Evolutionary conservation across 306 rosid genomes (phyloP).

Genomic region (Herpetospermum pedunculosum): DNA sequence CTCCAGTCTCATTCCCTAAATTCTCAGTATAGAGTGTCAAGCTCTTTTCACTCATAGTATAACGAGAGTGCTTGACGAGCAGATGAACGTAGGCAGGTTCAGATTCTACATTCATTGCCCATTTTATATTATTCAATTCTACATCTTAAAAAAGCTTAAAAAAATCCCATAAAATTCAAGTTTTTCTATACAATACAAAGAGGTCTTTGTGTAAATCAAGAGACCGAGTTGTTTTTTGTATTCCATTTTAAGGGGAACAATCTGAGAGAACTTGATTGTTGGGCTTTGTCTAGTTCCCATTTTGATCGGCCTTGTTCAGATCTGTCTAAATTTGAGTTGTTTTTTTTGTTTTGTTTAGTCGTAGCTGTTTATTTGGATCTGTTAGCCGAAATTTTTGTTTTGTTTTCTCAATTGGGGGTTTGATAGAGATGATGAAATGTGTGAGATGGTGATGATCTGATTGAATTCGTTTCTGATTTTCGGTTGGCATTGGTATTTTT

Average conservation of each 20-base stretch:
- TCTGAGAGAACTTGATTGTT: constrained; percentile 1
- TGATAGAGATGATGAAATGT: not conserved
- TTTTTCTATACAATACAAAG: constrained; percentile 4
- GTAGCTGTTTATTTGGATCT: not conserved
- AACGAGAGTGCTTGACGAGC: too few relatives aligned
- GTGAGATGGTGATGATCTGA: not conserved
- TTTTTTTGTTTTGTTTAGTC: not conserved
- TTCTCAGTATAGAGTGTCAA: too few relatives aligned
- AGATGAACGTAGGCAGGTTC: too few relatives aligned
- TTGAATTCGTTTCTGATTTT: not conserved
- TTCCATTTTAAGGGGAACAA: not conserved
- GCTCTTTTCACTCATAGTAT: too few relatives aligned
- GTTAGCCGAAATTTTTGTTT: not conserved
- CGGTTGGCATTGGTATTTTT: not conserved
- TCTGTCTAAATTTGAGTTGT: not conserved
- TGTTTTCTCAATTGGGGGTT: not conserved
- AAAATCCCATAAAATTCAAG: not conserved
- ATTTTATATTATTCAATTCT: not conserved
- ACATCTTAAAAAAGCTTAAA: not conserved
- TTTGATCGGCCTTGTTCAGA: constrained; percentile 12
- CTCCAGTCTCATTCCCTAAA: too few relatives aligned
- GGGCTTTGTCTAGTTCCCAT: constrained; percentile 3
- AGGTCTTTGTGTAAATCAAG: not conserved
- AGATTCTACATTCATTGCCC: too few relatives aligned
- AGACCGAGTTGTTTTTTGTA: not conserved